Conservation (phyloP, 257 asterid genomes). For the Cordia subcordata region DNA sequence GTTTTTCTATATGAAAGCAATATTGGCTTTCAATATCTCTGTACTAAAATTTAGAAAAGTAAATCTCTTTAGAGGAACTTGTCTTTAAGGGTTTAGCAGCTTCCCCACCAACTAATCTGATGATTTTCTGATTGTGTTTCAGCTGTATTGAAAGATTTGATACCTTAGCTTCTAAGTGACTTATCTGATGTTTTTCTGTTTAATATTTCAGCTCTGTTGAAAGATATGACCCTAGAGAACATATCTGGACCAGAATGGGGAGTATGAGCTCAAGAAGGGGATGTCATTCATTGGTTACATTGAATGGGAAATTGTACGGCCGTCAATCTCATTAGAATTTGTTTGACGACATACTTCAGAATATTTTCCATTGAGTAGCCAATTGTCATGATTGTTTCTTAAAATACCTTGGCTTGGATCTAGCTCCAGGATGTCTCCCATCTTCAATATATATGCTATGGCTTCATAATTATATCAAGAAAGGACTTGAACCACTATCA, state of each 20-base stretch:
- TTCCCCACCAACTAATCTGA: too few relatives aligned
- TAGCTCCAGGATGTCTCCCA: background rate
- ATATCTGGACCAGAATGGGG: constrained; percentile 45
- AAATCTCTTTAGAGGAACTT: too few relatives aligned
- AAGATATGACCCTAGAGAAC: constrained; percentile 72
- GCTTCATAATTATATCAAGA: background rate
- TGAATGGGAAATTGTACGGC: constrained; percentile 60
- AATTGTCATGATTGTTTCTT: too few relatives aligned
- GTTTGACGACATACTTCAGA: background rate
- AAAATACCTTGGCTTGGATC: background rate
- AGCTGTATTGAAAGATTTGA: too few relatives aligned
- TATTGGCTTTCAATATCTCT: too few relatives aligned
- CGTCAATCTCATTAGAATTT: background rate
- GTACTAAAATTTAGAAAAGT: too few relatives aligned
- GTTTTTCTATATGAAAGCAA: too few relatives aligned
- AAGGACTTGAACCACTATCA: background rate
- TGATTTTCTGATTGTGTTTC: background rate
- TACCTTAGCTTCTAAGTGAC: constrained; percentile 55
- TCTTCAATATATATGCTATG: background rate
- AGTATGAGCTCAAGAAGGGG: constrained; percentile 53
- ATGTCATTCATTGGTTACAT: constrained; percentile 52
- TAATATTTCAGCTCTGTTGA: constrained; percentile 40
- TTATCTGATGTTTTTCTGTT: constrained; percentile 1
- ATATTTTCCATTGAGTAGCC: background rate
- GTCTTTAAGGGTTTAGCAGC: too few relatives aligned